Evolutionary conservation across 306 rosid species (phyloP), one percentile per base, ranked within the genome.

Genomic region (Datisca glomerata): DNA sequence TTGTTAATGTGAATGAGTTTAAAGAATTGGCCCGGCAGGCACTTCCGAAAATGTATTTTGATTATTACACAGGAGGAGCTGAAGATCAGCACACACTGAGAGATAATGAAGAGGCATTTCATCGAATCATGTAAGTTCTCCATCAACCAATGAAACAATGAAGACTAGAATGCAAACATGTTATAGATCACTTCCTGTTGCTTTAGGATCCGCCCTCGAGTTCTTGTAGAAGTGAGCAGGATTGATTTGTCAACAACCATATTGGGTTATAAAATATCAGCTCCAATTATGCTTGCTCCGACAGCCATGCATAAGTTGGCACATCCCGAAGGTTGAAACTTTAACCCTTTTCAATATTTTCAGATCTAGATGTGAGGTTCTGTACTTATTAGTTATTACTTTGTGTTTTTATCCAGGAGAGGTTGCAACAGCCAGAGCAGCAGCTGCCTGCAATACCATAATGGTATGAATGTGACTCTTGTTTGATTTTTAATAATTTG

Each of bases 351-450:
- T n/a, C n/a, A n/a, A n/a, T n/a, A n/a, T n/a, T n/a, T n/a, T n/a
- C n/a, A n/a, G n/a, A n/a, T n/a, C n/a, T n/a, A n/a, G n/a, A n/a
- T n/a, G n/a, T n/a, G n/a, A n/a, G n/a, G n/a, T n/a, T n/a, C n/a
- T n/a, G n/a, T n/a, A n/a, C n/a, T n/a, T n/a, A 23, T 45, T 42
- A 4, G 35, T 21, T 37, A 12, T 10, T 47, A 8, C n/a, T 39
- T 27, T 24, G 20, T 51, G 4, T 4, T 62, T 18, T 11, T 41
- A n/a, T n/a, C 4, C 63, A 80, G 92, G 92, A 48, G 92, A 80
- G 68, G 60, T 60, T 3, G 81, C 85, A 55, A 75, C 92, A 12
- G 92, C 92, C 29, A 66, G 73, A 70, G 92, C 85, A 8, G 78
- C 92, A 6, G 85, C 81, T 51, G 59, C 78, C n/a, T 55, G 71